Conservation (phyloP, 2,329 filamentous ascomycete species). For the Colletotrichum scovillei region DNA sequence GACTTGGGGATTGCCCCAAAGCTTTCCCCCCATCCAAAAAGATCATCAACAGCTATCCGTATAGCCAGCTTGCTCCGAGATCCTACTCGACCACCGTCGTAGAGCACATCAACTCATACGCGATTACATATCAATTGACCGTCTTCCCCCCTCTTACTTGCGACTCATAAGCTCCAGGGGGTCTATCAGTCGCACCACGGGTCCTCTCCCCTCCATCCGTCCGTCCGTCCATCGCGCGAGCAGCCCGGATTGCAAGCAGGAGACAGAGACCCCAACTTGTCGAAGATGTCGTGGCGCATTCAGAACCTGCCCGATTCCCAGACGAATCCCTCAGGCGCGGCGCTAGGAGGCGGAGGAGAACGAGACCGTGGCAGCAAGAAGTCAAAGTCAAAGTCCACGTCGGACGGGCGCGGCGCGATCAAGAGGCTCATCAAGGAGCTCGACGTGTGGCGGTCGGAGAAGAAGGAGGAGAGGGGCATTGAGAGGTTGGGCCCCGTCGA, state of each 20-base stretch:
- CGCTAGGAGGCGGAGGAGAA: background rate
- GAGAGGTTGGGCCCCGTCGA: constrained; percentile 67
- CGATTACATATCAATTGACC: background rate
- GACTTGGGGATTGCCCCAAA: background rate
- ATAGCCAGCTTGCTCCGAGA: background rate
- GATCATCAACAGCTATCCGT: background rate
- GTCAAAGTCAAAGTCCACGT: constrained; percentile 38
- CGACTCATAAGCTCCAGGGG: background rate
- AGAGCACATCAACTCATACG: no score
- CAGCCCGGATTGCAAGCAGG: background rate
- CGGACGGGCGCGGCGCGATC: constrained; percentile 56
- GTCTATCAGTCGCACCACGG: background rate
- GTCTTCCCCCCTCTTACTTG: background rate
- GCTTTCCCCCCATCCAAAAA: background rate
- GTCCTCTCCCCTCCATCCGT: background rate
- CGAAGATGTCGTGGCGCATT: constrained; percentile 36
- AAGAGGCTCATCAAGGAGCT: constrained; percentile 71
- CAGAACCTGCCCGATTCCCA: constrained; percentile 35
- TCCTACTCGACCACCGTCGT: background rate
- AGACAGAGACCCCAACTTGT: no score
- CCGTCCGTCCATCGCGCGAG: background rate
- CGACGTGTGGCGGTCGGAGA: constrained; percentile 62
- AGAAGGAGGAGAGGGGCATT: constrained; percentile 62
- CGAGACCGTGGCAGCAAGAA: background rate
- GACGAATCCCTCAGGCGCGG: constrained; percentile 30